These are phyloP conservation scores for Thielaviopsis punctulata DNA, from an alignment of 2,329 filamentous ascomycete species.

Conservation along the genomic window DNA sequence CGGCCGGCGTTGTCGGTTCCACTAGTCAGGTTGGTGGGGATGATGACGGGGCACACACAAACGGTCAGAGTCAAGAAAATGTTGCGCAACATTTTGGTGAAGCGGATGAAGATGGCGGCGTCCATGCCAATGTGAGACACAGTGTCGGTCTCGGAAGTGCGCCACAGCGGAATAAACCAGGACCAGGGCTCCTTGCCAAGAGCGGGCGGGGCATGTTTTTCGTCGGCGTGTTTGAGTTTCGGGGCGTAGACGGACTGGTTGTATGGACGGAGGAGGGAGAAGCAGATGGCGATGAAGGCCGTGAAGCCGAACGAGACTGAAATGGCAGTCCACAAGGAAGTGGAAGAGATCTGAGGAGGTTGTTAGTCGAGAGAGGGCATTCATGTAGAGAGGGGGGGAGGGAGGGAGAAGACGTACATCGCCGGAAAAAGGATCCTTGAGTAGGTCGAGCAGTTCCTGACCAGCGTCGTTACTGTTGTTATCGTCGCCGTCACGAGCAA, in stretches of 20 bases:
- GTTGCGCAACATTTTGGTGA: conserved; percentile 80
- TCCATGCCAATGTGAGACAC: conserved; percentile 79
- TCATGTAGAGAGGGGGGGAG: neutral
- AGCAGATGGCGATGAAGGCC: conserved; percentile 54
- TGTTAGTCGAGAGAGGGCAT: conserved; percentile 2
- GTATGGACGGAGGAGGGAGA: conserved; percentile 80
- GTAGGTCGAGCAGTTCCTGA: conserved; percentile 29
- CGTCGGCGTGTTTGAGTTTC: conserved; percentile 80
- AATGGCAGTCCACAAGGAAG: conserved; percentile 62
- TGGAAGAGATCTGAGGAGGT: conserved; percentile 13
- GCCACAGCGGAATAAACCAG: conserved; percentile 67
- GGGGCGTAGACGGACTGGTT: conserved; percentile 89
- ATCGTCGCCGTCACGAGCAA: conserved; percentile 1
- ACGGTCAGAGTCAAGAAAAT: conserved; percentile 62
- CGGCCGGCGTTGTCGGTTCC: conserved; percentile 5
- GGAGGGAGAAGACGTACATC: conserved; percentile 21
- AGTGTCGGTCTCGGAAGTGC: conserved; percentile 59
- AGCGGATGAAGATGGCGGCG: conserved; percentile 76
- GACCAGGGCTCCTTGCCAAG: conserved; percentile 76
- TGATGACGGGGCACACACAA: conserved; percentile 57
- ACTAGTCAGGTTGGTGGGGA: conserved; percentile 56
- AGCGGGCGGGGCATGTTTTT: conserved; percentile 72
- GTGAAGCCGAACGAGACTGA: conserved; percentile 66
- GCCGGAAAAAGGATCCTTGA: conserved; percentile 33
- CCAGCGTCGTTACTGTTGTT: conserved; percentile 18